Evolutionary conservation across 805 yeast species (phyloP), one percentile per base, ranked within the genome.

Genomic region (Yarrowia sp.): DNA sequence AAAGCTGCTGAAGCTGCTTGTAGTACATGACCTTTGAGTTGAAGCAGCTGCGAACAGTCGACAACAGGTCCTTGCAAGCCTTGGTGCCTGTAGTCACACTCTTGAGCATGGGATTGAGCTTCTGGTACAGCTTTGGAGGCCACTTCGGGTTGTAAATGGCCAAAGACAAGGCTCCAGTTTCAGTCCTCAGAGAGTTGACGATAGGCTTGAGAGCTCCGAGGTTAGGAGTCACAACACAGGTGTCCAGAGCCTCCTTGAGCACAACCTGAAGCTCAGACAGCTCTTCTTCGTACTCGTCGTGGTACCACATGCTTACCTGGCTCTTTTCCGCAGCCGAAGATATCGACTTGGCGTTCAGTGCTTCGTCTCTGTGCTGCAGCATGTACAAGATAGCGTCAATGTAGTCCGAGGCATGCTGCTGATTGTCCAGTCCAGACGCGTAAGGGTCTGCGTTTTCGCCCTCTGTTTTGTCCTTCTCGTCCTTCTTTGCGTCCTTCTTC

Each of bases 21-120:
- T 86, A 94, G 72, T 92, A 94, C 42, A 81, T 87, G 36, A 93
- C 81, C 59, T 93, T 83, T n/a, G 85, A 76, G 72, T 93, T 94
- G 74, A 85, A 93, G 0, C 88, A 80, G 31, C 81, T 80, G 65
- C 90, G 84, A 42, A 77, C 75, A 19, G 81, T 79, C 39, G 81
- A 77, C 13, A 68, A 27, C 13, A 47, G 18, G 21, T 47, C 56
- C 12, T 18, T 21, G 12, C 56, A 47, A 3, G 18, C 5, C n/a
- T 32, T 47, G 7, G 56, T 47, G 7, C 19, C 8, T 7, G 38
- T 32, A 6, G 39, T 21, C n/a, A 22, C 4, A 2, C 39, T 32
- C 16, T 47, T 47, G 21, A 47, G 8, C 14, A 47, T 22, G 9
- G 56, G 39, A 16, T 32, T 32, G 29, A 47, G 38, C n/a, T n/a